Evolutionary conservation across 176 grass and related monocot species (phyloP), one percentile per base, ranked within the genome.

Genomic region (Aechmea fasciata): DNA sequence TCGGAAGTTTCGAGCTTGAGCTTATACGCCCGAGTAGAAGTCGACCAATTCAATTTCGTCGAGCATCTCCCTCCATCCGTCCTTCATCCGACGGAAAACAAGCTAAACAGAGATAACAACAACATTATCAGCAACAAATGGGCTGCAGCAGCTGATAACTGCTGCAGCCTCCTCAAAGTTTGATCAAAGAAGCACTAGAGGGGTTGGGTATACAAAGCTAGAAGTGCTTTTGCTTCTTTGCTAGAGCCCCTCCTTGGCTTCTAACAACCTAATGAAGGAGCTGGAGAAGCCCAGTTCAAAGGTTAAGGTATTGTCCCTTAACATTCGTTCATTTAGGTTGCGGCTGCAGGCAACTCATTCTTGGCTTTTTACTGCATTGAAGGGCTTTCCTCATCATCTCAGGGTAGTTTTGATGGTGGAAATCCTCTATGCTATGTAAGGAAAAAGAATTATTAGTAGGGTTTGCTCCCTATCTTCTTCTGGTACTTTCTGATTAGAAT

Each of bases 341-440:
- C 54, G 49, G 57, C 12, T 55, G 55, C 62, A 19, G 85, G 85
- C 80, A 81, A 78, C 10, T 92, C 89, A 92, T 91, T 63, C 84
- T 87, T 91, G 88, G 88, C 88, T 87, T 64, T n/a, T 19, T 19
- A 3, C 15, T 66, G 29, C 22, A 75, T 18, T 14, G 11, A 13
- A 47, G 50, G 63, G 23, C 51, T 24, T 67, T 50, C 26, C 69
- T 55, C 69, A 23, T 26, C 51, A 67, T 61, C 29, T 55, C 64
- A 81, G 59, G 13, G 14, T 19, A 50, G 13, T 78, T 62, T 50
- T 78, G 15, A 57, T 63, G 51, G 23, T 13, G 65, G 14, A 25
- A 29, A 80, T 4, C 13, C 29, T 51, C 17, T 65, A n/a, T 62
- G 62, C 52, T 9, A n/a, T 6, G 55, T 61, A 61, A 61, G 10